Percentiles rank a stretch among this genome's conserved stretches.
These are phyloP conservation scores for Talaromyces thailandensis DNA, from an alignment of 495 filamentous ascomycete species.

Conservation along the genomic window DNA sequence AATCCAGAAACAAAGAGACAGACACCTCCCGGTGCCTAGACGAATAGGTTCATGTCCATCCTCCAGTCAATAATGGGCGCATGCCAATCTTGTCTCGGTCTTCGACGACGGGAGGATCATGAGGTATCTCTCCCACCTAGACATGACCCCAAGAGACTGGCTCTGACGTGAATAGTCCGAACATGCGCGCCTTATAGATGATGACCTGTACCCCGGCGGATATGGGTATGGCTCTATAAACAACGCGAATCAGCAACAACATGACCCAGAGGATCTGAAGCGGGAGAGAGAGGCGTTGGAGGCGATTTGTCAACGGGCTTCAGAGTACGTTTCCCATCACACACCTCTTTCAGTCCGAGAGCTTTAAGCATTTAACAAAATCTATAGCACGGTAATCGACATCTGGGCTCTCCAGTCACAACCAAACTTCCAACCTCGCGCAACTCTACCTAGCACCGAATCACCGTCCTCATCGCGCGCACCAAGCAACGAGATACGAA, in stretches of 20 bases:
- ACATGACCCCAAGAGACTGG: background rate
- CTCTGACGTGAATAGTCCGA: slow-evolving; percentile 25
- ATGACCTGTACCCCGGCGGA: slow-evolving; percentile 40
- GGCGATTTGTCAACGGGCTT: slow-evolving; percentile 44
- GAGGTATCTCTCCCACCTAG: slow-evolving; percentile 24
- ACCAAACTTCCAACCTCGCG: slow-evolving; percentile 38
- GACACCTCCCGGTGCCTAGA: background rate
- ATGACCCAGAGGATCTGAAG: slow-evolving; percentile 39
- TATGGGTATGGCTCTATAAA: slow-evolving; percentile 40
- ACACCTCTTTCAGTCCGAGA: background rate
- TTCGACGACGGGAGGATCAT: slow-evolving; percentile 29
- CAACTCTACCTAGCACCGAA: slow-evolving; percentile 27
- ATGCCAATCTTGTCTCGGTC: slow-evolving; percentile 44
- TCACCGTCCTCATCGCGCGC: slow-evolving; percentile 23
- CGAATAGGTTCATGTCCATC: background rate
- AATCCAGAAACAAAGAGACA: no score
- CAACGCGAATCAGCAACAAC: slow-evolving; percentile 31
- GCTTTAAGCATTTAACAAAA: no score
- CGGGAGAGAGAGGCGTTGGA: slow-evolving; percentile 44
- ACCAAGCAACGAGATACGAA: slow-evolving; percentile 9
- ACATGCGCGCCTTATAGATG: slow-evolving; percentile 42
- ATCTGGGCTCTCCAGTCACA: slow-evolving; percentile 43
- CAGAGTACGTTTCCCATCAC: slow-evolving; percentile 31
- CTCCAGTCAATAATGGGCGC: slow-evolving; percentile 27
- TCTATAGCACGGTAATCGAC: slow-evolving; percentile 34